phyloP scores from a whole-genome alignment of 2,329 filamentous ascomycete genomes.

The Xylaria sp. region DNA sequence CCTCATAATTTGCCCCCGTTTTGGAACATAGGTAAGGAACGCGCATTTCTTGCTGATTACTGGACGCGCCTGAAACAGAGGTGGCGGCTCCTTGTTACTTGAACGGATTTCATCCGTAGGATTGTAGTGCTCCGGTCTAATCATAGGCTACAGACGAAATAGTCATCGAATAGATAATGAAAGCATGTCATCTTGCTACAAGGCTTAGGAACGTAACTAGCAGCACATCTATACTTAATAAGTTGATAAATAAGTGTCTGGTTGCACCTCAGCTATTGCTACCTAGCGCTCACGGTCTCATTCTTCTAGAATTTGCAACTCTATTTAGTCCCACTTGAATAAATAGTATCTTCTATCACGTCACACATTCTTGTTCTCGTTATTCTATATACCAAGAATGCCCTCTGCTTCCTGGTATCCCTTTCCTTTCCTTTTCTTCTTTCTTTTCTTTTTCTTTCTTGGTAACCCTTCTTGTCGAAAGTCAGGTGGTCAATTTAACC shows the following conservation, averaged over 20 bases:
- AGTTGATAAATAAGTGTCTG: not conserved
- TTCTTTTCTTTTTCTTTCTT: not conserved
- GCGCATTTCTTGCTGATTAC: not conserved
- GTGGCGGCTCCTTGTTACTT: not conserved
- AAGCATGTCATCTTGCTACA: not conserved
- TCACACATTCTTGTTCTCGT: not conserved
- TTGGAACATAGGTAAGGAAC: not conserved
- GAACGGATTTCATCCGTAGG: not conserved
- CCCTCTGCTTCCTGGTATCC: too few species aligned
- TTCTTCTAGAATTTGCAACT: not conserved
- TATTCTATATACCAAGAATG: not conserved
- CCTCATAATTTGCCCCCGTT: not conserved
- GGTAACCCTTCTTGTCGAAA: not conserved
- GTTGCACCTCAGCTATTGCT: not conserved
- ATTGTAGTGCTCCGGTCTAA: not conserved
- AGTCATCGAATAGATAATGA: not conserved
- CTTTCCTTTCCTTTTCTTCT: not conserved
- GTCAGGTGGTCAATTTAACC: not conserved
- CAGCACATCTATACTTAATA: not conserved
- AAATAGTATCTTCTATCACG: not conserved
- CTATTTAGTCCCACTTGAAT: not conserved
- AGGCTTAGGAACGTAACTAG: not conserved
- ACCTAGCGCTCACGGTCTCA: not conserved
- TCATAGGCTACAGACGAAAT: not conserved
- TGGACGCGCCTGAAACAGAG: not conserved